Evolutionary conservation across 2,329 filamentous ascomycete species (phyloP), one percentile per base, ranked within the genome.

Genomic region (Cordyceps tenuipes): DNA sequence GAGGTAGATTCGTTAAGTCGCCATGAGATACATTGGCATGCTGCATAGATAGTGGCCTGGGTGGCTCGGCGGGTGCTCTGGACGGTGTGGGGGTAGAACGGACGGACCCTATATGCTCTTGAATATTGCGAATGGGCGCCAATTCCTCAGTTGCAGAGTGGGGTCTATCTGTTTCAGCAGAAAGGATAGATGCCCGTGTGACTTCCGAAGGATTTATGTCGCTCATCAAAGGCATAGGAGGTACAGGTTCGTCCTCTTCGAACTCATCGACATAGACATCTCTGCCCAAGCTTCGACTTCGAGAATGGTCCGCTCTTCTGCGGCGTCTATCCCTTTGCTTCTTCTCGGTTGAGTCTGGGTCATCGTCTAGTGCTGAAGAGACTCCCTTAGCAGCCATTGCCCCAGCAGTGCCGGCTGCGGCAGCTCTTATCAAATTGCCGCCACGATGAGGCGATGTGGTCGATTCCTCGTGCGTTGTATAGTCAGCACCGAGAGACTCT

Each of bases 181-280:
- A 94, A 19, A 94, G 75, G 58, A 97, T 90, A 0, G 93, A 97
- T 17, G 88, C 88, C 66, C 93, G 82, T 0, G 93, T 97, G 59
- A 97, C 74, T 56, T 97, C 92, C 0, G 93, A 96, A 47, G 89
- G 84, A 64, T 90, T 88, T 61, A 96, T 83, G 60, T 91, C 90
- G 72, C 92, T 96, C 72, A 89, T 87, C 63, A 96, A 80, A 3
- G 93, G 93, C 87, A 97, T 91, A 6, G 90, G 90, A 7, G 91
- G 78, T 15, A 89, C 82, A 53, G 60, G 62, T 21, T 85, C 77
- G 56, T 82, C 76, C 2, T 82, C 77, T 6, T 82, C 81, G 44
- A 79, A 78, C 12, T 80, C 79, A 13, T 83, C 80, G 1, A 70
- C 70, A 62, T 77, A 76, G 52, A 72, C 74, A 47, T 80, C 78